Conservation (phyloP, 768 basidiomycete species). For the Tricholoma bakamatsutake region DNA sequence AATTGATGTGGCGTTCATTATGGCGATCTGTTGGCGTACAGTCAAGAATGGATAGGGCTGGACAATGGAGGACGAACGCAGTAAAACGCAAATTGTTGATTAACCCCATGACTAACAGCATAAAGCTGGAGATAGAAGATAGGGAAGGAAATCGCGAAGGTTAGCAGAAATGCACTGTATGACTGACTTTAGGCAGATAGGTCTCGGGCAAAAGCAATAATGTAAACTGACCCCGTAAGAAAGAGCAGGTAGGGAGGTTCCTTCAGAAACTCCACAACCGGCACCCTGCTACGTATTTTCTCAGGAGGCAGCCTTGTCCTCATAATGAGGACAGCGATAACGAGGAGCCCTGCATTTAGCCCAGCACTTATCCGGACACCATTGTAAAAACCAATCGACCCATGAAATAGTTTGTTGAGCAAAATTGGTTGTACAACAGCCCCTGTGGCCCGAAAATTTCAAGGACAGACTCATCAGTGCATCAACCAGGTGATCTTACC, state of each 20-base stretch:
- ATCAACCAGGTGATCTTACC: conserved; percentile 19
- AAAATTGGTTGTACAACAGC: conserved; percentile 41
- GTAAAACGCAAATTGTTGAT: conserved; percentile 21
- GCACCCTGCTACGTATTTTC: conserved; percentile 1
- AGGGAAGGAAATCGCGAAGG: conserved; percentile 9
- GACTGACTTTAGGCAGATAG: background rate
- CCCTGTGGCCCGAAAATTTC: conserved; percentile 19
- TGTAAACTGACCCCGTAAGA: background rate
- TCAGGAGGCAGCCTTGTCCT: conserved; percentile 23
- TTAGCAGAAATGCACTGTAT: conserved; percentile 2
- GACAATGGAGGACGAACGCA: background rate
- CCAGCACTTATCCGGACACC: conserved; percentile 30
- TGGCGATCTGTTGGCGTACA: conserved; percentile 31
- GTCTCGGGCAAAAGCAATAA: background rate
- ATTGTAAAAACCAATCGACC: conserved; percentile 26
- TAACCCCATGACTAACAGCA: conserved; percentile 22
- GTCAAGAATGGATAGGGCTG: no score
- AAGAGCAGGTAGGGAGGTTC: background rate
- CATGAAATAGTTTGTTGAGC: conserved; percentile 32
- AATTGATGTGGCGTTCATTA: conserved; percentile 47
- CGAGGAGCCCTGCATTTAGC: conserved; percentile 22
- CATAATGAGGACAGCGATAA: conserved; percentile 25
- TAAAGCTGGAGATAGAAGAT: conserved; percentile 30
- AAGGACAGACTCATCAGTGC: background rate
- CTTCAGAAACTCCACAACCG: background rate